Evolutionary conservation across 2,329 filamentous ascomycete species (phyloP).

Genomic region (Blastomyces emzantsi): DNA sequence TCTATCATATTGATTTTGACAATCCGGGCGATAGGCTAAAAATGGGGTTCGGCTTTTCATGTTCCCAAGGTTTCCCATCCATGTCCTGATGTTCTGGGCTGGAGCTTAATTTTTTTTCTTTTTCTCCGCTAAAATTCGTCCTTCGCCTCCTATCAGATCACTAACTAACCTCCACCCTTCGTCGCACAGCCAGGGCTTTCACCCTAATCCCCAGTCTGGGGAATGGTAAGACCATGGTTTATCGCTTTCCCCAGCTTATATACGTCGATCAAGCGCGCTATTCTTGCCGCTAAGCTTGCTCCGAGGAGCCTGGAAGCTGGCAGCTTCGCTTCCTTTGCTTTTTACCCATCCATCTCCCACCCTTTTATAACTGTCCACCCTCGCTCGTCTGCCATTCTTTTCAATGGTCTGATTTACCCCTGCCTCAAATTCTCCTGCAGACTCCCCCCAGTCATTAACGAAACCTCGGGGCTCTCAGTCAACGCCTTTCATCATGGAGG

Average conservation of each 20-base stretch:
- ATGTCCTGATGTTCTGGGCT: too few species aligned
- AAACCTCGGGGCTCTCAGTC: background rate
- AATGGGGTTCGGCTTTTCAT: too few species aligned
- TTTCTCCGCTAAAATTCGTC: too few species aligned
- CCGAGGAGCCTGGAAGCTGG: background rate
- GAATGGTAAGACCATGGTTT: too few species aligned
- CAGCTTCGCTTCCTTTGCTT: background rate
- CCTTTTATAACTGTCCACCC: background rate
- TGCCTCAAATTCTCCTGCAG: background rate
- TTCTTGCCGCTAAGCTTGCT: background rate
- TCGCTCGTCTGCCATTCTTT: background rate
- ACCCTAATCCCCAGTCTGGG: too few species aligned
- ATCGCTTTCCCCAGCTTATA: background rate
- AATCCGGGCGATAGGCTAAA: too few species aligned
- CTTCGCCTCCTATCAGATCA: background rate
- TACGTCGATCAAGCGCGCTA: background rate
- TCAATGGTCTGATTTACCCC: background rate
- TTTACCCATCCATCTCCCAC: background rate
- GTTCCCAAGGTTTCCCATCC: too few species aligned
- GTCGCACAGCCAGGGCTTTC: background rate
- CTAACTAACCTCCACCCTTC: constrained; percentile 2
- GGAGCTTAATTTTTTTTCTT: too few species aligned
- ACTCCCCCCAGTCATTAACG: background rate
- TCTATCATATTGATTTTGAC: too few species aligned
- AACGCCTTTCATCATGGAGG: background rate